Conservation (phyloP, 108 stramenopile genomes). For the Cyclostephanos tholiformis region DNA sequence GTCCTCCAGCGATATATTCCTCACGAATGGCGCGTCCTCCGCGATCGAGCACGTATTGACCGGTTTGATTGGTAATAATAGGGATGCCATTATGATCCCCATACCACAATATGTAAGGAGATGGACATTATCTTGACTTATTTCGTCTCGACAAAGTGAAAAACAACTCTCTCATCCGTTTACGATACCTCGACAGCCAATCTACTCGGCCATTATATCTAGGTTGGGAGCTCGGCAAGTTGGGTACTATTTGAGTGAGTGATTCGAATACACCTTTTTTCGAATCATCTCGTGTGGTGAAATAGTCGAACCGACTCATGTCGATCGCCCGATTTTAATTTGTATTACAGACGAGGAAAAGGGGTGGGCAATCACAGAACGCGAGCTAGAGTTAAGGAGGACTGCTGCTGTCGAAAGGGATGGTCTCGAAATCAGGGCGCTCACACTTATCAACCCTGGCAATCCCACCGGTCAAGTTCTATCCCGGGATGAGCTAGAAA, state of each 20-base stretch:
- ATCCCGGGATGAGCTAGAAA: slow-evolving; percentile 71
- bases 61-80: slow-evolving; percentile 72
- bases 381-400: slow-evolving; percentile 66
- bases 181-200: slow-evolving; percentile 49
- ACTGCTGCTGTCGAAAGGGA: slow-evolving; percentile 62
- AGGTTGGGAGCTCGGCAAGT: slow-evolving; percentile 82
- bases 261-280: background rate
- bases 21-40: slow-evolving; percentile 92
- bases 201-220: slow-evolving; percentile 87
- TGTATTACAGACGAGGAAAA: slow-evolving; percentile 61
- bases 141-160: background rate
- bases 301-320: background rate
- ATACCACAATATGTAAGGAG: slow-evolving; percentile 87
- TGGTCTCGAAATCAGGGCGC: slow-evolving; percentile 70
- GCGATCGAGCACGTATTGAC: slow-evolving; percentile 83
- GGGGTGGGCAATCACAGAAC: slow-evolving; percentile 82
- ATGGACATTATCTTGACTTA: background rate
- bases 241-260: slow-evolving; percentile 78
- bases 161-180: background rate
- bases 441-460: slow-evolving; percentile 95
- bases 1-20: slow-evolving; percentile 82
- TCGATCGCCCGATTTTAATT: background rate
- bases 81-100: slow-evolving; percentile 90
- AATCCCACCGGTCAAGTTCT: slow-evolving; percentile 95
- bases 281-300: background rate